Evolutionary conservation across 331 rosid genomes (phyloP).

Genomic region (Saraca asoca): DNA sequence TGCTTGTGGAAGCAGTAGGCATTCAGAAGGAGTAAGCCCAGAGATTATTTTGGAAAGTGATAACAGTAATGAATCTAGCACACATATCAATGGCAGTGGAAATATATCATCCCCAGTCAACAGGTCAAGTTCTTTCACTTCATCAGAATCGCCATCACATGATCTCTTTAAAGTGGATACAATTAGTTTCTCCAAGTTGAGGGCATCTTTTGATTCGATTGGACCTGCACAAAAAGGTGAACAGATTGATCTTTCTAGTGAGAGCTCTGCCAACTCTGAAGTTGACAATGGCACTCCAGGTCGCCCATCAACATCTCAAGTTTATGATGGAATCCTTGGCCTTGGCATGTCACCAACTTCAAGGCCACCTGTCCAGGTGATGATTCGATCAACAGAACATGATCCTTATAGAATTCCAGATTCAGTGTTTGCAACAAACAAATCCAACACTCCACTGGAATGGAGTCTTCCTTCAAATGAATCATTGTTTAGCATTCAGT

Average conservation of each 20-base stretch:
- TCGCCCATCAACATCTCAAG: constrained; percentile 36
- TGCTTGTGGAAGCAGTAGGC: constrained; percentile 36
- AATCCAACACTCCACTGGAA: constrained; percentile 47
- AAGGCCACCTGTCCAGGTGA: constrained; percentile 63
- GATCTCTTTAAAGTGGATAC: constrained; percentile 34
- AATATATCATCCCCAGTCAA: constrained; percentile 15
- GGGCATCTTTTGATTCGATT: background rate
- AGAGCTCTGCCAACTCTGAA: constrained; percentile 41
- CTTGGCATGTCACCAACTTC: constrained; percentile 41
- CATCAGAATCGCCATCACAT: constrained; percentile 37
- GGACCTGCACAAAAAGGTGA: constrained; percentile 27
- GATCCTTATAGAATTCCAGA: constrained; percentile 66
- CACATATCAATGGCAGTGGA: constrained; percentile 19
- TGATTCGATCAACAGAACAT: constrained; percentile 61
- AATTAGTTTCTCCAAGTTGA: constrained; percentile 14
- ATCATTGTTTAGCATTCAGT: constrained; percentile 78
- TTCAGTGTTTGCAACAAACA: constrained; percentile 52
- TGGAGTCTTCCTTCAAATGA: constrained; percentile 91
- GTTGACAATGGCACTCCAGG: constrained; percentile 21
- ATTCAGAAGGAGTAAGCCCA: constrained; percentile 3
- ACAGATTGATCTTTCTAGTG: constrained; percentile 33
- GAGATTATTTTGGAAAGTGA: constrained; percentile 22
- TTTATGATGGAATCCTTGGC: constrained; percentile 28
- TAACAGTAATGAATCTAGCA: constrained; percentile 8
- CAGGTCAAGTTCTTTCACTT: constrained; percentile 39